Conservation (phyloP, 1,284 basidiomycete genomes). For the Athelia sp. region DNA sequence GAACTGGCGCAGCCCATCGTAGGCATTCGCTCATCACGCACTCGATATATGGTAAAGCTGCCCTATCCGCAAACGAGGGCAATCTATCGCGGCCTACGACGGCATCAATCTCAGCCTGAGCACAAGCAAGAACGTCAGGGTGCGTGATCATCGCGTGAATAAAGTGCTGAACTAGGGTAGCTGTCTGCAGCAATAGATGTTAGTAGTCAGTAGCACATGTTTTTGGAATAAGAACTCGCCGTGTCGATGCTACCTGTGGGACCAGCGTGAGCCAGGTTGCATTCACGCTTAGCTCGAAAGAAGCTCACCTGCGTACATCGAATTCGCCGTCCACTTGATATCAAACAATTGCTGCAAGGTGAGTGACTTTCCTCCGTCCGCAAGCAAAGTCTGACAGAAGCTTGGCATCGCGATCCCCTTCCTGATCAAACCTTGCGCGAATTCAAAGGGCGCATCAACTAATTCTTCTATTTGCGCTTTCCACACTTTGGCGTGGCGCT, state of each 20-base stretch:
- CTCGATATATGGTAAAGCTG: constrained; percentile 43
- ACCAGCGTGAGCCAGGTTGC: too few relatives aligned
- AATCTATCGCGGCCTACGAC: constrained; percentile 44
- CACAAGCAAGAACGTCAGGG: constrained; percentile 42
- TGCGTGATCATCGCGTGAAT: constrained; percentile 54
- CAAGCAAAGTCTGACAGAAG: constrained; percentile 58
- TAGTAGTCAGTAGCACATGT: constrained; percentile 1
- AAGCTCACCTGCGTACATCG: constrained; percentile 53
- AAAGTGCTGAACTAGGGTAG: constrained; percentile 46
- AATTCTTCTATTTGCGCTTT: constrained; percentile 63
- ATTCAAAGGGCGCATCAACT: constrained; percentile 59
- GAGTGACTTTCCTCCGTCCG: constrained; percentile 29
- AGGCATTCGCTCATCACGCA: constrained; percentile 40
- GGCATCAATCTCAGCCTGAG: constrained; percentile 54
- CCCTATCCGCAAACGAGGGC: constrained; percentile 46
- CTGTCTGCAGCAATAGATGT: constrained; percentile 32
- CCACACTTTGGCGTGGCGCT: constrained; percentile 52
- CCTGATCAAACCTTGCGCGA: constrained; percentile 49
- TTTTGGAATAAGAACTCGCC: constrained; percentile 28
- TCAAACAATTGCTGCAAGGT: constrained; percentile 46
- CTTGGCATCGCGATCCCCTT: constrained; percentile 51
- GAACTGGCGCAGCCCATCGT: constrained; percentile 48
- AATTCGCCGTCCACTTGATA: constrained; percentile 67
- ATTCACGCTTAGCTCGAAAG: too few relatives aligned
- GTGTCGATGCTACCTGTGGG: constrained; percentile 51